Base-by-base conservation (phyloP, 2,329 filamentous ascomycete genomes). In the Knufia petricola region DNA sequence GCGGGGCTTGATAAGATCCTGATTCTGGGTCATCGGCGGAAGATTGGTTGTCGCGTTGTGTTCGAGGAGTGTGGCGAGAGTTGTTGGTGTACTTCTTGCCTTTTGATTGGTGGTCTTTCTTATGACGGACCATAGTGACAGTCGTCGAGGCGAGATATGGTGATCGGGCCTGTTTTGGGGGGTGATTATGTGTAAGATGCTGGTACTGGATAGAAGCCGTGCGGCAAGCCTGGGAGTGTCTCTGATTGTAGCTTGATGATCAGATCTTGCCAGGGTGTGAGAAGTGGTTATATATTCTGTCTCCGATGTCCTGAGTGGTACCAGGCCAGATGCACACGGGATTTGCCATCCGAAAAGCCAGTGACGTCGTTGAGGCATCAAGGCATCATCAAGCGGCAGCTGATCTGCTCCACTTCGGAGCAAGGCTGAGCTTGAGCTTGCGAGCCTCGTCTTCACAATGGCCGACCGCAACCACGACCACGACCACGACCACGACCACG, bases 111-210 rank as follows among this genome's bases (percentile, higher is more conserved):
- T 73, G 63, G 68, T 95, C 89, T 69, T 96, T 96, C 71, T 95
- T 96, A 69, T 95, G 90, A 52, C 90, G 87, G 48, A 95, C 88
- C 89, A 95, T 95, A 39, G 31, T 57, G 19, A 21, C 4, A 7
- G 12, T 32, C 12, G 26, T 28, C 12, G 26, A 28, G 26, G 26
- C 12, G 26, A 28, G 26, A 12, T 28, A 6, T 28, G 26, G 26
- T 28, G 26, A 12, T n/a, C n/a, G n/a, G n/a, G n/a, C n/a, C n/a
- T n/a, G n/a, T n/a, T n/a, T n/a, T n/a, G n/a, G n/a, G n/a, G n/a
- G n/a, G n/a, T n/a, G n/a, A n/a, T n/a, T n/a, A n/a, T n/a, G n/a
- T n/a, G n/a, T n/a, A n/a, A n/a, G n/a, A n/a, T n/a, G n/a, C n/a
- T n/a, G n/a, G n/a, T n/a, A n/a, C n/a, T n/a, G n/a, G n/a, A n/a